phyloP scores from a whole-genome alignment of 495 filamentous ascomycete genomes.

The Aspergillus funiculosus region DNA sequence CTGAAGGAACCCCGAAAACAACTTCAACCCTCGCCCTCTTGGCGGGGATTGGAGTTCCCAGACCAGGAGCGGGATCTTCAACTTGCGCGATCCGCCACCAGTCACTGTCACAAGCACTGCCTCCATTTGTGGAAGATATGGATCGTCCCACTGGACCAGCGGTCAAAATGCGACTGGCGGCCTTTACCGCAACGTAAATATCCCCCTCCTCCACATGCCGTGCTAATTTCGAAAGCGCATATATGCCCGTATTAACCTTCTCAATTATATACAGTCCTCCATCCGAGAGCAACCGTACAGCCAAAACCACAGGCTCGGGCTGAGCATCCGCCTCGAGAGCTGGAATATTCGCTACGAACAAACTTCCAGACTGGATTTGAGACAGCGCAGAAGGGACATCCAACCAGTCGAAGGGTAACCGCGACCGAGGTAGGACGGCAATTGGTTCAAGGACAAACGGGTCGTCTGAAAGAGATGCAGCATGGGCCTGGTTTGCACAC shows the following conservation, averaged over 20 bases:
- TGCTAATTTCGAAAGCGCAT: constrained; percentile 65
- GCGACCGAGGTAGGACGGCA: constrained; percentile 54
- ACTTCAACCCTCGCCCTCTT: constrained; percentile 29
- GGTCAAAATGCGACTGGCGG: constrained; percentile 34
- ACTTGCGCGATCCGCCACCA: constrained; percentile 40
- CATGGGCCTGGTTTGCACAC: constrained; percentile 51
- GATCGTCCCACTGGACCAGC: constrained; percentile 31
- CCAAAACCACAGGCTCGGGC: constrained; percentile 47
- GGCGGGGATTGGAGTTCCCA: constrained; percentile 12
- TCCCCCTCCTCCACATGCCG: constrained; percentile 51
- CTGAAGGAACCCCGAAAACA: constrained; percentile 29
- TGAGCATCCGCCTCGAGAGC: constrained; percentile 53
- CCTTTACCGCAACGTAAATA: constrained; percentile 31
- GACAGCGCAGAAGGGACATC: constrained; percentile 53
- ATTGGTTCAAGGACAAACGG: constrained; percentile 56
- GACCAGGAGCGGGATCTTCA: constrained; percentile 28
- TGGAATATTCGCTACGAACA: constrained; percentile 57
- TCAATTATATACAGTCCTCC: constrained; percentile 66
- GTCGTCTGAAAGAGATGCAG: constrained; percentile 50
- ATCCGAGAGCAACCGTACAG: constrained; percentile 56
- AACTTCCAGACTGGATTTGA: constrained; percentile 44
- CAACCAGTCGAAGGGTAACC: constrained; percentile 54
- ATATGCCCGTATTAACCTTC: constrained; percentile 58
- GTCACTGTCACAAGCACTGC: constrained; percentile 12
- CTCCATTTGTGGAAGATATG: constrained; percentile 14